Conservation (phyloP, 106 monocot species). For the Dendrobium chrysotoxum region DNA sequence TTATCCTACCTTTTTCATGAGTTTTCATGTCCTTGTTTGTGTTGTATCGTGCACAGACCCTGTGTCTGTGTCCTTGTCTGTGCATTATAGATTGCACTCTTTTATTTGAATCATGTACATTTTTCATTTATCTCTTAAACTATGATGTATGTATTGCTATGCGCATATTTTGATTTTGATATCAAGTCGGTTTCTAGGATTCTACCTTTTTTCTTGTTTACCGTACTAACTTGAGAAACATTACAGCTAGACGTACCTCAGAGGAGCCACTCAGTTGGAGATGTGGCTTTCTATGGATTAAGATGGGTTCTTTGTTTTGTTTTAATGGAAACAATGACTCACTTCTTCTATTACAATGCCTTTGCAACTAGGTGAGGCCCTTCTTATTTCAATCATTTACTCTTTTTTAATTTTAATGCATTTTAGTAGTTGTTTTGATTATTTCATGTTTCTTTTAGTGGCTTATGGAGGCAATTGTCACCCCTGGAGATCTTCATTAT, state of each 20-base stretch:
- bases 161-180: not conserved
- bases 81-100: not conserved
- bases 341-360: conserved; percentile 91
- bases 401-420: not conserved
- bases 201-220: not conserved
- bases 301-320: conserved; percentile 68
- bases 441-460: conserved; percentile 37
- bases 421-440: not conserved
- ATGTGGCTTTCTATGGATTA: conserved; percentile 64
- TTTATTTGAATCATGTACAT: not conserved
- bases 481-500: conserved; percentile 91
- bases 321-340: conserved; percentile 86
- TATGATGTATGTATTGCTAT: not conserved
- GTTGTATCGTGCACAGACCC: not conserved
- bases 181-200: not conserved
- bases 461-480: conserved; percentile 64
- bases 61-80: not conserved
- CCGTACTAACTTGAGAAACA: conserved; percentile 9
- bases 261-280: conserved; percentile 44
- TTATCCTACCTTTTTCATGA: not conserved
- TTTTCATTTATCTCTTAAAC: not conserved
- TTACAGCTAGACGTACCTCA: conserved; percentile 75
- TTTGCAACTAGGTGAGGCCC: conserved; percentile 67
- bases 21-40: not conserved
- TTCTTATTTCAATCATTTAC: not conserved